phyloP scores from a whole-genome alignment of 257 asterid genomes.

The Oldenlandia corymbosa region DNA sequence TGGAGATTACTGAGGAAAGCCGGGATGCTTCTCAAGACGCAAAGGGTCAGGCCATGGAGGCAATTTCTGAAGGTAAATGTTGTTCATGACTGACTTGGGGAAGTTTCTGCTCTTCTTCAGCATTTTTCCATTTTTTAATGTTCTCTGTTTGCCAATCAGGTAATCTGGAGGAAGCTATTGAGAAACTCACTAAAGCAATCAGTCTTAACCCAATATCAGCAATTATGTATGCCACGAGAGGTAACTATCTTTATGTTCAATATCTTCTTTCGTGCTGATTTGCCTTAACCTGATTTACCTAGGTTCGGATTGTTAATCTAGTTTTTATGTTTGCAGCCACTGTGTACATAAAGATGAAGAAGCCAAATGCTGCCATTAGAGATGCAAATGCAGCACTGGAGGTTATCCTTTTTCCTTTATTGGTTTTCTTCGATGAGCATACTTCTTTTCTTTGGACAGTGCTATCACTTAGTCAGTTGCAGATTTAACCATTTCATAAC shows the following conservation, averaged over 20 bases:
- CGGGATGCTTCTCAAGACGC: conserved; percentile 97
- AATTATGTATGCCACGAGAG: conserved; percentile 89
- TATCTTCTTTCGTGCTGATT: not conserved
- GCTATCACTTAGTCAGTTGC: no score
- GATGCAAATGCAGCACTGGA: conserved; percentile 94
- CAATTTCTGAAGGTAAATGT: conserved; percentile 75
- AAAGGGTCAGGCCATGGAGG: conserved; percentile 85
- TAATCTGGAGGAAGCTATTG: conserved; percentile 75
- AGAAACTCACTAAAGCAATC: conserved; percentile 75
- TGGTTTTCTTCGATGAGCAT: not conserved
- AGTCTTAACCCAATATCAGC: conserved; percentile 88
- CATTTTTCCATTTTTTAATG: not conserved
- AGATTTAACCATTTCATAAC: not conserved
- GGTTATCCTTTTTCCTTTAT: conserved; percentile 34
- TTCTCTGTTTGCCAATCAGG: conserved; percentile 36
- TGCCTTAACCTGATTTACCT: no score
- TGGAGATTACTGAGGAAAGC: conserved; percentile 78
- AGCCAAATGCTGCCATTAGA: conserved; percentile 94
- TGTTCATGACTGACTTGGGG: not conserved
- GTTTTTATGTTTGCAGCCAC: conserved; percentile 48
- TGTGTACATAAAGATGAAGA: conserved; percentile 86
- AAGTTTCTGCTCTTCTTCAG: not conserved
- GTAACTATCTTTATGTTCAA: conserved; percentile 23
- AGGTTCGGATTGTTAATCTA: not conserved
- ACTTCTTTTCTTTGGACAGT: no score